Percentiles rank a stretch among this genome's conserved stretches.
Conservation (phyloP, 2,329 filamentous ascomycete genomes). For the Pseudopithomyces chartarum region DNA sequence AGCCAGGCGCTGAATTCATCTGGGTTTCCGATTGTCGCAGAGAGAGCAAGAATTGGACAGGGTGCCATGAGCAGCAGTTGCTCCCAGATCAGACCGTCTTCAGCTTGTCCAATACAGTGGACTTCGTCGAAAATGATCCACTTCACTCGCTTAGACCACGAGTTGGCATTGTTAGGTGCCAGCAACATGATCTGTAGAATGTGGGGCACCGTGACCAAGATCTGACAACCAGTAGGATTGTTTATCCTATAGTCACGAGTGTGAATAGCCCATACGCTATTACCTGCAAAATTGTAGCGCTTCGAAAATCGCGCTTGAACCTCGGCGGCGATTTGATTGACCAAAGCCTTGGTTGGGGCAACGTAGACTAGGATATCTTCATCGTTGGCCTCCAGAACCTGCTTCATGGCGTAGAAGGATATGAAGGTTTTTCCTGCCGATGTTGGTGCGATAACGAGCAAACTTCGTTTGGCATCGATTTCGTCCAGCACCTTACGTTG, state of each 20-base stretch:
- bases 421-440: constrained; percentile 85
- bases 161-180: constrained; percentile 68
- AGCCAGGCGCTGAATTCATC: constrained; percentile 73
- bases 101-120: constrained; percentile 76
- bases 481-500: constrained; percentile 74
- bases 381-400: constrained; percentile 69
- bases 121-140: constrained; percentile 84
- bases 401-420: constrained; percentile 82
- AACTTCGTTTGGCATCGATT: constrained; percentile 70
- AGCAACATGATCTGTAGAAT: constrained; percentile 78
- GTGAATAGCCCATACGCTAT: constrained; percentile 79
- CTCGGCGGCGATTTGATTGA: constrained; percentile 83
- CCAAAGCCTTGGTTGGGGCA: constrained; percentile 79
- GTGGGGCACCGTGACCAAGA: constrained; percentile 73
- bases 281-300: constrained; percentile 58
- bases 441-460: constrained; percentile 78
- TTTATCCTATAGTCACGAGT: constrained; percentile 78
- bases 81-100: constrained; percentile 79
- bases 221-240: constrained; percentile 72
- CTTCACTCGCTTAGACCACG: constrained; percentile 71
- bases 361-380: constrained; percentile 78
- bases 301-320: constrained; percentile 77
- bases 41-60: constrained; percentile 79
- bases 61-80: constrained; percentile 75
- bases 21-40: constrained; percentile 79